These are phyloP conservation scores for Solanum tacnaense DNA, from an alignment of 257 asterid genomes.

Conservation along the genomic window DNA sequence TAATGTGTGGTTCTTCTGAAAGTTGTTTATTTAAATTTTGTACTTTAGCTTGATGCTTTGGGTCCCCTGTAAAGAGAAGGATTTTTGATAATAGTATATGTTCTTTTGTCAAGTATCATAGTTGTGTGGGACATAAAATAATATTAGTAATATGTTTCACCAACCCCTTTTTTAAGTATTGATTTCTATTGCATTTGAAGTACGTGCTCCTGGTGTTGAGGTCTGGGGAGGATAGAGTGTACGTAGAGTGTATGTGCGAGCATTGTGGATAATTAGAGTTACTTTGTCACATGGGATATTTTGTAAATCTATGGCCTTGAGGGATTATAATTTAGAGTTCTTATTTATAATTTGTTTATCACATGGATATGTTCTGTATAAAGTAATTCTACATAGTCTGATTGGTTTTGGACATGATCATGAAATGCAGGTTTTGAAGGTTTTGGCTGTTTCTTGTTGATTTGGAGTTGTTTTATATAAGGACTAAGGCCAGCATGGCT, in stretches of 20 bases:
- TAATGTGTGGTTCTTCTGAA: neutral
- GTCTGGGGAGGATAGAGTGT: neutral
- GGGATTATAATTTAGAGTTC: neutral
- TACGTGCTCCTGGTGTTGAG: neutral
- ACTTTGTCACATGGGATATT: neutral
- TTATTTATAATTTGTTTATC: neutral
- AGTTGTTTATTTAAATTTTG: neutral
- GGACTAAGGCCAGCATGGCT: conserved; percentile 26
- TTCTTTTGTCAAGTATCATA: neutral
- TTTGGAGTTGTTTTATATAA: conserved; percentile 10
- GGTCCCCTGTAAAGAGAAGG: neutral
- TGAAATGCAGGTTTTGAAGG: conserved; percentile 21
- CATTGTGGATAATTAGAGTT: neutral
- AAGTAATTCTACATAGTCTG: neutral
- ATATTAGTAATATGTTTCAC: neutral
- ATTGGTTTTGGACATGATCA: neutral
- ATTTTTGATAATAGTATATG: neutral
- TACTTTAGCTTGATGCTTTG: neutral
- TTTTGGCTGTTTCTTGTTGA: conserved; percentile 7
- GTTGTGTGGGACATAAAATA: neutral
- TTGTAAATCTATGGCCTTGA: neutral
- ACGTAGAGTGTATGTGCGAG: neutral
- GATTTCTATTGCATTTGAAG: neutral
- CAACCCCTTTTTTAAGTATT: neutral
- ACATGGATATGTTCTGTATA: neutral